Evolutionary conservation across 768 basidiomycete genomes (phyloP), one percentile per base, ranked within the genome.

Genomic region (Lentinula edodes): DNA sequence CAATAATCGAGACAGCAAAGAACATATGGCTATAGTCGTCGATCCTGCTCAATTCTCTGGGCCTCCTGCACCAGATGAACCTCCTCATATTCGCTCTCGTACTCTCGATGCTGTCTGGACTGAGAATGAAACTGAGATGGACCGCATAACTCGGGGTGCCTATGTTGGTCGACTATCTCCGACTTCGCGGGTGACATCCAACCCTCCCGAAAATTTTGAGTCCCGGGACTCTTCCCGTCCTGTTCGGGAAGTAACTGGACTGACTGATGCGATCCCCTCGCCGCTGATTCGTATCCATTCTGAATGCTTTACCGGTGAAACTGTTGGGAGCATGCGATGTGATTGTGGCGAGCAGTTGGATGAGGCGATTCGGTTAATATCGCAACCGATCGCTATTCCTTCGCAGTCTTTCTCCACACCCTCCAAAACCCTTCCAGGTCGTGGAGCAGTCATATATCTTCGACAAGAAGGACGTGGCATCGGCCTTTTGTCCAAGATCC

Each of bases 261-360:
- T 35, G 46, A 62, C 61, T 58, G 66, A 78, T 61, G 66, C 70
- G 46, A 70, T 88, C 39, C 90, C 90, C 1, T 74, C 88, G 0
- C 94, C 97, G 0, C 84, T 98, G 56, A 87, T 99, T 48, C 88
- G 97, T 42, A 93, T 99, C 55, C 97, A 99, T 74, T 97, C 94
- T 34, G 97, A 99, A 73, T 99, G 97, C 73, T 98, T 94, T 76
- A 99, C 97, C 0, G 97, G 97, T 34, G 97, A 98, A 74, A 98
- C 95, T 7, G 85, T 98, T 62, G 97, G 97, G 32, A 88, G 94
- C 79, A 95, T 97, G 91, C 89, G 97, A 36, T 99, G 97, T 71
- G 97, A 99, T 73, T 99, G 97, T 70, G 97, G 97, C 13, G 95
- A 98, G 74, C 97, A 99, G 73, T 82, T 99, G 4, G 95, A 98